These are phyloP conservation scores for Brasilioporus rufonigricans DNA, from an alignment of 768 basidiomycete species.

Conservation along the genomic window DNA sequence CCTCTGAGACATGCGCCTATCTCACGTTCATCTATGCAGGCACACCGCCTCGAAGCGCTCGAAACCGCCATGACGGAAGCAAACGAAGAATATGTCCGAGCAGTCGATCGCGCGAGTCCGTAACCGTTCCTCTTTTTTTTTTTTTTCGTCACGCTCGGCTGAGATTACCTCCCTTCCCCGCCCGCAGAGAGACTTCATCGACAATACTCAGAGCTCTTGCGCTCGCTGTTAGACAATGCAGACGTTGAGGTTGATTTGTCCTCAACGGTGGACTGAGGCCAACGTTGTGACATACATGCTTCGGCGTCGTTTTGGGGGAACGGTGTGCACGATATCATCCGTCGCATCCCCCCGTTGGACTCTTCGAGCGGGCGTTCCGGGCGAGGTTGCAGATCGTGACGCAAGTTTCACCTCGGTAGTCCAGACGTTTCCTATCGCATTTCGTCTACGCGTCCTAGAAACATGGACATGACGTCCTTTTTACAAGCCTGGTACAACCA, in stretches of 20 bases:
- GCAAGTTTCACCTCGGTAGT: not conserved
- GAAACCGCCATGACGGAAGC: constrained; percentile 70
- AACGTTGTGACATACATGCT: not conserved
- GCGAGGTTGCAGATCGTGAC: too few relatives aligned
- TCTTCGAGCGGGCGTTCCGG: not conserved
- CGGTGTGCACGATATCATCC: not conserved
- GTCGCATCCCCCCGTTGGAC: not conserved
- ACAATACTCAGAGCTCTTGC: constrained; percentile 58
- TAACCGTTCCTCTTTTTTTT: constrained; percentile 8
- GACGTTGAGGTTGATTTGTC: constrained; percentile 35
- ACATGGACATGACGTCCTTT: not conserved
- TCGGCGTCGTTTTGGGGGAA: not conserved
- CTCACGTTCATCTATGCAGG: constrained; percentile 36
- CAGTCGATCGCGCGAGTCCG: constrained; percentile 76
- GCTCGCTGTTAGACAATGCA: constrained; percentile 54
- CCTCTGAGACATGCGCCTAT: too few relatives aligned
- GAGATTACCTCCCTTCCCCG: not conserved
- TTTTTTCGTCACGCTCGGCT: not conserved
- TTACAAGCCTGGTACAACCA: not conserved
- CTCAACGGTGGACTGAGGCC: not conserved
- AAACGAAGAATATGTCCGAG: constrained; percentile 72
- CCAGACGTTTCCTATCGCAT: not conserved
- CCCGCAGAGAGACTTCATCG: constrained; percentile 53
- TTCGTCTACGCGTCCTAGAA: not conserved
- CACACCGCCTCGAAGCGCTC: constrained; percentile 59